A percentile compares a stretch with the other conserved stretches of the same genome.
Conservation (phyloP, 2,329 filamentous ascomycete genomes). For the Fusarium scirpi region DNA sequence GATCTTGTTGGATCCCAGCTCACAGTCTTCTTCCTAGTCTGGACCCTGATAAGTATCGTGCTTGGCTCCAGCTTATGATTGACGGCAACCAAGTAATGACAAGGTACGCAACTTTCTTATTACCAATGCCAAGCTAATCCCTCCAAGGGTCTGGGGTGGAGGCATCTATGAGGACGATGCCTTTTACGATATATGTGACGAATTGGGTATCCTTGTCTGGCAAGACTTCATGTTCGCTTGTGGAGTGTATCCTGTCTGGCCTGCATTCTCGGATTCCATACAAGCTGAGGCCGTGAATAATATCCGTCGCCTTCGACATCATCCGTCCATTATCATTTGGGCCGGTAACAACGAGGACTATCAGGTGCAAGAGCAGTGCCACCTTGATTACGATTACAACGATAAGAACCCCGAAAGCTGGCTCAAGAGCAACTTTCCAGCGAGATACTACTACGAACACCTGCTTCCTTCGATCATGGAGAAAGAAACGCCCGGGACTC, state of each 20-base stretch:
- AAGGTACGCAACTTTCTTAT: neutral
- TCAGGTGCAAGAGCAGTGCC: constrained; percentile 74
- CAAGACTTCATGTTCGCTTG: constrained; percentile 81
- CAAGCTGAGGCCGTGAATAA: constrained; percentile 72
- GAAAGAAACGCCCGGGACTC: constrained; percentile 9
- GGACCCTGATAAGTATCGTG: constrained; percentile 63
- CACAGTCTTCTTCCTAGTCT: constrained; percentile 75
- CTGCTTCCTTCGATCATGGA: constrained; percentile 71
- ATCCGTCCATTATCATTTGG: constrained; percentile 79
- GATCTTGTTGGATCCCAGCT: constrained; percentile 83
- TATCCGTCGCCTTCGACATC: constrained; percentile 67
- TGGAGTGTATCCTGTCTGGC: constrained; percentile 73
- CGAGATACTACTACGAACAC: constrained; percentile 83
- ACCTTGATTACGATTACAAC: constrained; percentile 77
- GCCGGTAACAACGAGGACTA: constrained; percentile 88
- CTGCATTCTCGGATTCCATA: constrained; percentile 63
- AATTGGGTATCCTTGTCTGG: constrained; percentile 76
- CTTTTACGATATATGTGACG: constrained; percentile 76
- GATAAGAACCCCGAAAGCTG: constrained; percentile 74
- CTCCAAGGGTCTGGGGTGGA: constrained; percentile 45
- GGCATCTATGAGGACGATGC: constrained; percentile 70
- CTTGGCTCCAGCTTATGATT: constrained; percentile 79
- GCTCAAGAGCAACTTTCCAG: constrained; percentile 82
- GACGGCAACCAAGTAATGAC: constrained; percentile 52
- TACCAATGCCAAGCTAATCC: neutral